These are phyloP conservation scores for Aspergillus leporis DNA, from an alignment of 495 filamentous ascomycete species.

Conservation along the genomic window DNA sequence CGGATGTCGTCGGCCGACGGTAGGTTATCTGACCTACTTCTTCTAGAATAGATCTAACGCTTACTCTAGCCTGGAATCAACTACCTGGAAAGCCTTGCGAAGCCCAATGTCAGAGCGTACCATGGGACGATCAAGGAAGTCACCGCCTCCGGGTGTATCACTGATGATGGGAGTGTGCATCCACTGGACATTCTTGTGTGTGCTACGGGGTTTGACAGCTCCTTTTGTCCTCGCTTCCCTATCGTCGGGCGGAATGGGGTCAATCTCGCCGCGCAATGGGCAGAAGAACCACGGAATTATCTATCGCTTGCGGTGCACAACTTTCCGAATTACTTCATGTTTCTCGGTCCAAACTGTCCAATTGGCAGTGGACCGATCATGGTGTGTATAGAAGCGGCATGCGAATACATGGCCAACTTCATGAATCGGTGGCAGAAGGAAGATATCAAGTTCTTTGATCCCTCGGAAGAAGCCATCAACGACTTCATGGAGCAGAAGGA, in stretches of 20 bases:
- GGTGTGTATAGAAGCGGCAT: slow-evolving; percentile 32
- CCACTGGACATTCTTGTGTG: slow-evolving; percentile 33
- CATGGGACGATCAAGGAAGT: slow-evolving; percentile 21
- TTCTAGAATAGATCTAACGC: slow-evolving; percentile 44
- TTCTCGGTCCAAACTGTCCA: slow-evolving; percentile 14
- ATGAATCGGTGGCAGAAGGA: slow-evolving; percentile 33
- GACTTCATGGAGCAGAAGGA: slow-evolving; percentile 40
- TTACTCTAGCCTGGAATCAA: slow-evolving; percentile 38
- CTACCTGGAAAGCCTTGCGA: slow-evolving; percentile 19
- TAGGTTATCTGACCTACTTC: slow-evolving; percentile 50
- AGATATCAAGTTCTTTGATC: slow-evolving; percentile 17
- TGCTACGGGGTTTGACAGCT: slow-evolving; percentile 41
- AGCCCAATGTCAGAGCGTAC: slow-evolving; percentile 17
- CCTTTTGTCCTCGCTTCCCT: slow-evolving; percentile 34
- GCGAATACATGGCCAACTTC: slow-evolving; percentile 40
- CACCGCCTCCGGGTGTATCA: slow-evolving; percentile 33
- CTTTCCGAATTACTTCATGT: slow-evolving; percentile 58
- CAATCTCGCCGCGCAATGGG: slow-evolving; percentile 42
- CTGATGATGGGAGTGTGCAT: slow-evolving; percentile 34
- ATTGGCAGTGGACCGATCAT: slow-evolving; percentile 28
- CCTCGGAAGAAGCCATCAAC: slow-evolving; percentile 19
- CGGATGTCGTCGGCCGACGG: slow-evolving; percentile 41
- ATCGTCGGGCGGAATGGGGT: slow-evolving; percentile 37
- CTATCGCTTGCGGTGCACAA: slow-evolving; percentile 49
- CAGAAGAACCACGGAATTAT: slow-evolving; percentile 44